Evolutionary conservation across 352 stramenopile species (phyloP), one percentile per base, ranked within the genome.

Genomic region (Pythium insidiosum): DNA sequence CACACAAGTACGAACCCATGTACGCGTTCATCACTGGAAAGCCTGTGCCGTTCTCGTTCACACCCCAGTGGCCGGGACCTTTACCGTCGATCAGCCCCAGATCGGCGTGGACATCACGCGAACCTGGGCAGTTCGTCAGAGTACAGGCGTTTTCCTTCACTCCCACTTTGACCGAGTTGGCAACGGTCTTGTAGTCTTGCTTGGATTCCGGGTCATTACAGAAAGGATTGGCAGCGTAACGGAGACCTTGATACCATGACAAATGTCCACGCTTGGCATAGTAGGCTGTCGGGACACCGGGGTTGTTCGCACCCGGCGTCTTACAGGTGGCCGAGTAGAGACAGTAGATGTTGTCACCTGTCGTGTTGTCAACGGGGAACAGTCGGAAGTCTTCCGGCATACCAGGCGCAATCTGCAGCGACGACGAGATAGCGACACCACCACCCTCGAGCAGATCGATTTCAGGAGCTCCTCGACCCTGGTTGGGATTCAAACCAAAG

Each of bases 361-460:
- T 56, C 2, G 39, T 50, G 21, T 74, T 24, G 54, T 74, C 38
- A 84, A 55, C 38, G 25, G 31, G 23, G 69, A 79, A 77, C 0
- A 66, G 28, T 4, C 73, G 73, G 19, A 71, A 84, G 12, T 84
- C 55, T 6, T 61, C 47, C 2, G 76, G 76, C 62, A 84, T 84
- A 1, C 78, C 82, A 0, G 78, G 78, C 0, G 53, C 63, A 40
- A 97, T 69, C 58, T 98, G 90, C 5, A 96, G 65, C 34, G 88
- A 96, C 31, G 84, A 85, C 20, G 85, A 96, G 53, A 96, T 76
- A 5, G 73, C 58, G 6, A 55, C 60, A 9, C 82, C 67, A n/a
- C 62, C 59, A 57, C 84, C 76, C 93, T 95, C 91, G 6, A 97
- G 61, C 13, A 98, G 70, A 56, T 98, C 90, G 58, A 98, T 97